Percentiles rank a stretch among this genome's conserved stretches.
These are phyloP conservation scores for Epichloe festucae DNA, from an alignment of 2,329 filamentous ascomycete species.

Conservation along the genomic window DNA sequence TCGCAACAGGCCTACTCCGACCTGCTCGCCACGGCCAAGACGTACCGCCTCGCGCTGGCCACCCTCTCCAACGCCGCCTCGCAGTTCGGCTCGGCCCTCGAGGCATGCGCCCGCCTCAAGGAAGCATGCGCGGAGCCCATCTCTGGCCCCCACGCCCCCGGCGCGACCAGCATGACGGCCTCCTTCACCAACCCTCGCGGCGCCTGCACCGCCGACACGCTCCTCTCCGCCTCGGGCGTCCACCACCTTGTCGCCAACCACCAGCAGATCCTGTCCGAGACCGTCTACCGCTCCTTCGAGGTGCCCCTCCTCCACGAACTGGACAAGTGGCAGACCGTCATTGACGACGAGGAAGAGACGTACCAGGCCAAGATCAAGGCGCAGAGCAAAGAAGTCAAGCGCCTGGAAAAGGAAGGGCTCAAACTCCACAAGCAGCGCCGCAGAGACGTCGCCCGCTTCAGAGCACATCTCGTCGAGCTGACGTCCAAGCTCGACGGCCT, in stretches of 20 bases:
- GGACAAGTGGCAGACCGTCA: slow-evolving; percentile 49
- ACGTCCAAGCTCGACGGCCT: slow-evolving; percentile 50
- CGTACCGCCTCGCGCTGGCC: slow-evolving; percentile 49
- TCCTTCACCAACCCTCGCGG: slow-evolving; percentile 33
- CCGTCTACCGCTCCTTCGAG: slow-evolving; percentile 55
- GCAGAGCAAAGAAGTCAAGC: slow-evolving; percentile 47
- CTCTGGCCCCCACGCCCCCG: slow-evolving; percentile 18
- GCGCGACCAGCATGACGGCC: slow-evolving; percentile 27
- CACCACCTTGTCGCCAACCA: slow-evolving; percentile 58
- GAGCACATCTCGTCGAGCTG: slow-evolving; percentile 49
- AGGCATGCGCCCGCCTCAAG: slow-evolving; percentile 55
- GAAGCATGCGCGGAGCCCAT: slow-evolving; percentile 50
- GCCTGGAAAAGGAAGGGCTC: slow-evolving; percentile 51
- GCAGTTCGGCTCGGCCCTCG: slow-evolving; percentile 50
- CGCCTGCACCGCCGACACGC: slow-evolving; percentile 48
- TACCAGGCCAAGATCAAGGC: slow-evolving; percentile 43
- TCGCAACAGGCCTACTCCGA: slow-evolving; percentile 51
- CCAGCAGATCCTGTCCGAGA: slow-evolving; percentile 56
- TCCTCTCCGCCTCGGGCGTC: slow-evolving; percentile 49
- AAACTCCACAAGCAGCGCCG: slow-evolving; percentile 47
- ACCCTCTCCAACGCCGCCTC: slow-evolving; percentile 48
- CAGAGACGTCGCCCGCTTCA: slow-evolving; percentile 47
- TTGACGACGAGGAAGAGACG: slow-evolving; percentile 50
- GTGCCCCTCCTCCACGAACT: slow-evolving; percentile 57
- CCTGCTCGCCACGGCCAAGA: slow-evolving; percentile 47